A percentile compares a stretch with the other conserved stretches of the same genome.
Conservation (phyloP, 208 protist species). For the Leishmania aethiopica region DNA sequence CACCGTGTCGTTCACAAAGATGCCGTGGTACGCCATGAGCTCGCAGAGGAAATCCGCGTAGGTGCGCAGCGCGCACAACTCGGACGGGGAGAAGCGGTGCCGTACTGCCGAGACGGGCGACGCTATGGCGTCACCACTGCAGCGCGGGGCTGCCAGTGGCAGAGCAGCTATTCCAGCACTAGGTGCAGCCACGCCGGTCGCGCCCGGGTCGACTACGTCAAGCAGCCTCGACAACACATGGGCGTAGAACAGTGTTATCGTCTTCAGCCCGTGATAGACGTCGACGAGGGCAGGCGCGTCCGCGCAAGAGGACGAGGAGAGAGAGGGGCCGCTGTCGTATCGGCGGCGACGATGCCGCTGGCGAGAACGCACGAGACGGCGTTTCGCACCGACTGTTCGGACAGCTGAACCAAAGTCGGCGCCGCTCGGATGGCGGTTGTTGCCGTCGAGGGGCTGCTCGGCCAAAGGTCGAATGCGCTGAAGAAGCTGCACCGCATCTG, state of each 20-base stretch:
- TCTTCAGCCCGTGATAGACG: conserved; percentile 13
- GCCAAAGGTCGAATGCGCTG: not conserved
- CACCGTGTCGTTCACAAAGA: conserved; percentile 50
- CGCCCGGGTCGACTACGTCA: conserved; percentile 6
- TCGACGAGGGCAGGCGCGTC: not conserved
- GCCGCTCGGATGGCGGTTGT: not conserved
- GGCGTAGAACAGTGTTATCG: conserved; percentile 13
- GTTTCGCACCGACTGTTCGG: conserved; percentile 3
- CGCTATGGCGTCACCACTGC: not conserved
- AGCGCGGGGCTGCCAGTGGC: conserved; percentile 2
- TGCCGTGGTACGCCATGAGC: conserved; percentile 76
- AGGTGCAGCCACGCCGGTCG: not conserved
- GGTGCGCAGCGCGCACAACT: conserved; percentile 49
- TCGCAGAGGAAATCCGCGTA: conserved; percentile 65
- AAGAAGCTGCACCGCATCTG: conserved; percentile 15
- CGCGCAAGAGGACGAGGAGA: not conserved
- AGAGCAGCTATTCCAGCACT: not conserved
- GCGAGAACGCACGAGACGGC: not conserved
- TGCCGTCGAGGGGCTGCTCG: not conserved
- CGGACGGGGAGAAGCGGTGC: conserved; percentile 16
- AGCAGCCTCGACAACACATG: conserved; percentile 18
- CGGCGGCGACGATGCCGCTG: not conserved
- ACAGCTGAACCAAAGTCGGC: not conserved
- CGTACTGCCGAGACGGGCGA: not conserved
- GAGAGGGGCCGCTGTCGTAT: not conserved